phyloP scores from a whole-genome alignment of 139 green algal genomes.

The Volvox africanus region DNA sequence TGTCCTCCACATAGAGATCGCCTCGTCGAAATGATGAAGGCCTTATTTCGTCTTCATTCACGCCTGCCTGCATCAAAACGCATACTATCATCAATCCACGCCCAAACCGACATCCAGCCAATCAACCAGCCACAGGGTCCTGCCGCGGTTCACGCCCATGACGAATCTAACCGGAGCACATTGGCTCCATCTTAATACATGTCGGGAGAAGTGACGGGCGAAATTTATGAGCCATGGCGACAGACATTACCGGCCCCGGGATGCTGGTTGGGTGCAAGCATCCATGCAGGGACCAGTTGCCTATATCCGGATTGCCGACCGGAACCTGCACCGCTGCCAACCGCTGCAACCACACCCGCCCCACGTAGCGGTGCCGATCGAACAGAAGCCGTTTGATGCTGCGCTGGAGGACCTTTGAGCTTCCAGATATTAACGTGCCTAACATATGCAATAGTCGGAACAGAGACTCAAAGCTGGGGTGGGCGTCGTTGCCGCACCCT shows the following conservation, averaged over 20 bases:
- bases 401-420: not conserved
- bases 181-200: not conserved
- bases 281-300: not conserved
- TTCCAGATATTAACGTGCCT: not conserved
- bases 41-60: too few species aligned
- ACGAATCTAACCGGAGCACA: not conserved
- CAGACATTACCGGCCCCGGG: too few species aligned
- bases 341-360: not conserved
- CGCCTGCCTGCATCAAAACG: too few species aligned
- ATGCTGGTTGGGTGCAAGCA: too few species aligned
- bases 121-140: too few species aligned
- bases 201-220: not conserved
- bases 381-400: conserved; percentile 32
- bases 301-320: not conserved
- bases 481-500: not conserved
- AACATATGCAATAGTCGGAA: conserved; percentile 12
- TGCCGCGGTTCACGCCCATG: too few species aligned
- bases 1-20: too few species aligned
- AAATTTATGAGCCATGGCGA: not conserved
- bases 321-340: not conserved
- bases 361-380: conserved; percentile 28
- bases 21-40: too few species aligned
- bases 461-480: conserved; percentile 4
- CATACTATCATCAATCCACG: too few species aligned
- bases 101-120: too few species aligned